Percentiles rank a stretch among this genome's conserved stretches.
phyloP scores from a whole-genome alignment of 1,284 basidiomycete species.

The Ustilago curta region DNA sequence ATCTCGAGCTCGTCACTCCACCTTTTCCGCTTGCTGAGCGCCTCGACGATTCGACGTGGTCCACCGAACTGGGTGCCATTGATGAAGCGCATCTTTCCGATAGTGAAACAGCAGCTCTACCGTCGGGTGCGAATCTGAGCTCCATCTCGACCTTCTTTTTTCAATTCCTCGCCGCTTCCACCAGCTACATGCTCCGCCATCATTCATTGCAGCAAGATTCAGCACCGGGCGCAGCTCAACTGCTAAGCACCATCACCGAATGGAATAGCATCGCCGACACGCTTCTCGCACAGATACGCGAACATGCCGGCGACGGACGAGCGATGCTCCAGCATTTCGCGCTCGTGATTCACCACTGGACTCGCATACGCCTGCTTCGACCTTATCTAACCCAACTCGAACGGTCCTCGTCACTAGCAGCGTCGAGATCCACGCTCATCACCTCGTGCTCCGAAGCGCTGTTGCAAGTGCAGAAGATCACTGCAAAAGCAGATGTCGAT shows the following conservation, averaged over 20 bases:
- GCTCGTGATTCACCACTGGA: slow-evolving; percentile 43
- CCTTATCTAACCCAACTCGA: slow-evolving; percentile 24
- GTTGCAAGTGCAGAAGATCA: slow-evolving; percentile 30
- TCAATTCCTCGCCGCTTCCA: slow-evolving; percentile 31
- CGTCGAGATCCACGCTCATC: slow-evolving; percentile 17
- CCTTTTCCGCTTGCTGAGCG: slow-evolving; percentile 25
- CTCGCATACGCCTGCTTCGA: slow-evolving; percentile 35
- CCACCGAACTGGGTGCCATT: slow-evolving; percentile 18
- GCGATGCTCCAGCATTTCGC: slow-evolving; percentile 39
- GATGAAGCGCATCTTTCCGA: slow-evolving; percentile 47
- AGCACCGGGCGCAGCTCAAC: neutral
- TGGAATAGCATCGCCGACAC: slow-evolving; percentile 34
- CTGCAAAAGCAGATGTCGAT: slow-evolving; percentile 29
- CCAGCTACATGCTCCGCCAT: slow-evolving; percentile 20
- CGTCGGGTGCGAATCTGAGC: slow-evolving; percentile 19
- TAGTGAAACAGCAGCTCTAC: slow-evolving; percentile 24
- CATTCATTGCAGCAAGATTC: neutral
- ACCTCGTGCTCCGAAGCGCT: slow-evolving; percentile 36
- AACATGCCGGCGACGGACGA: slow-evolving; percentile 10
- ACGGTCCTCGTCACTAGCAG: slow-evolving; percentile 11
- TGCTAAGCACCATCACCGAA: slow-evolving; percentile 21
- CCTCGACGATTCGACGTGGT: slow-evolving; percentile 27
- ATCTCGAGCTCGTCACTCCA: slow-evolving; percentile 31
- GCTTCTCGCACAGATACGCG: slow-evolving; percentile 23
- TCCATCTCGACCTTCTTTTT: slow-evolving; percentile 43